A percentile compares a stretch with the other conserved stretches of the same genome.
These are phyloP conservation scores for Dacryopinax spathularia DNA, from an alignment of 768 basidiomycete genomes.

Conservation along the genomic window DNA sequence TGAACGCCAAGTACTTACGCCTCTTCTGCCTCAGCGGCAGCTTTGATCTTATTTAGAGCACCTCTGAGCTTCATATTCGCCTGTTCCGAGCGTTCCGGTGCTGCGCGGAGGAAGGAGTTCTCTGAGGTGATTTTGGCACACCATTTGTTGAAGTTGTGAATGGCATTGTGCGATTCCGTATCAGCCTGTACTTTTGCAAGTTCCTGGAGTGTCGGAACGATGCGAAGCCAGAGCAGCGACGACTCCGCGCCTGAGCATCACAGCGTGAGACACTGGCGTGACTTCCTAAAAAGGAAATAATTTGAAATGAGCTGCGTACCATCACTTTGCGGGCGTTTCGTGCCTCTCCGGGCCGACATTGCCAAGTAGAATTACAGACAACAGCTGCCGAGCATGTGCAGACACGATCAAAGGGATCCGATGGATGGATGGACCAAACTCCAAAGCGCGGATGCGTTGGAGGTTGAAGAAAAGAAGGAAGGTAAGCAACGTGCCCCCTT, in stretches of 20 bases:
- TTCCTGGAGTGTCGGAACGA: neutral
- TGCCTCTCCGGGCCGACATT: constrained; percentile 2
- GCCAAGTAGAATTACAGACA: neutral
- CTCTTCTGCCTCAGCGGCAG: constrained; percentile 44
- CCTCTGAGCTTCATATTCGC: constrained; percentile 43
- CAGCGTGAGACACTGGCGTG: neutral
- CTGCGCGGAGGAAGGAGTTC: neutral
- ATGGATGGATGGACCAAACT: neutral
- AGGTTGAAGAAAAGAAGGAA: constrained; percentile 1
- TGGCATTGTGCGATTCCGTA: neutral
- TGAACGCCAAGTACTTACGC: constrained; percentile 33
- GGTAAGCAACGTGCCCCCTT: neutral
- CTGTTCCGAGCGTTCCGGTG: neutral
- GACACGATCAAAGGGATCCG: neutral
- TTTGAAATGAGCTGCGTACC: neutral
- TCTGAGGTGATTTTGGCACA: neutral
- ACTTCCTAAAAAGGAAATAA: neutral
- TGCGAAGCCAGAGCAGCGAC: neutral
- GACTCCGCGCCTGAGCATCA: neutral
- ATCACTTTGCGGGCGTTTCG: neutral
- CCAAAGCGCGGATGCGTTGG: neutral
- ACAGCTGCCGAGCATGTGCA: neutral
- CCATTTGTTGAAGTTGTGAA: constrained; percentile 4
- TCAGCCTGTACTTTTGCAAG: neutral
- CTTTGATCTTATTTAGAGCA: constrained; percentile 49